These are phyloP conservation scores for Talaromyces sp. DNA, from an alignment of 2,329 filamentous ascomycete genomes.

Conservation along the genomic window DNA sequence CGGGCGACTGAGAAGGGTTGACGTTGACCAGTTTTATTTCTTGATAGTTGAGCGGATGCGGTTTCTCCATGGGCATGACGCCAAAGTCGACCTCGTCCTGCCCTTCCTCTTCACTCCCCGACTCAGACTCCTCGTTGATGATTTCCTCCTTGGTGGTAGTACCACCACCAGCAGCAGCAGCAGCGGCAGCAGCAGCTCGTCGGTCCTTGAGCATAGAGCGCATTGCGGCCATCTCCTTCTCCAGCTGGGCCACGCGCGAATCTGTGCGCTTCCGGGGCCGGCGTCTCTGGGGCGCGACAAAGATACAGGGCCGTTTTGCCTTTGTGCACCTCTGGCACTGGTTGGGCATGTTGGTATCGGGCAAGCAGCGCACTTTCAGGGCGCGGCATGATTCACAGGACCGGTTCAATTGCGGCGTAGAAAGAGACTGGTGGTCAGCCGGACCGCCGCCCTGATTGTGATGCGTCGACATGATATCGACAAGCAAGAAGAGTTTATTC, in stretches of 20 bases:
- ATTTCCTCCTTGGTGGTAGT: slow-evolving; percentile 23
- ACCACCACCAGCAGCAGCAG: background rate
- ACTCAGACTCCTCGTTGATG: slow-evolving; percentile 23
- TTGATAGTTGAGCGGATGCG: slow-evolving; percentile 19
- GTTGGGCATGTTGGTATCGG: slow-evolving; percentile 25
- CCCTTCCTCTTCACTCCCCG: slow-evolving; percentile 20
- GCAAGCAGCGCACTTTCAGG: slow-evolving; percentile 34
- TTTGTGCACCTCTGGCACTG: slow-evolving; percentile 34
- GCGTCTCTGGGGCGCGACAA: slow-evolving; percentile 32
- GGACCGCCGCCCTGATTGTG: slow-evolving; percentile 19
- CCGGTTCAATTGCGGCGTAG: slow-evolving; percentile 28
- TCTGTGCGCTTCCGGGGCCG: slow-evolving; percentile 34
- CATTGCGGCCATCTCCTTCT: slow-evolving; percentile 35
- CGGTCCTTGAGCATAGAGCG: slow-evolving; percentile 29
- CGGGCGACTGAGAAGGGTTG: slow-evolving; percentile 19
- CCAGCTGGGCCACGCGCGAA: slow-evolving; percentile 32
- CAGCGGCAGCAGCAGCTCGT: slow-evolving; percentile 22
- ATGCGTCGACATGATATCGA: slow-evolving; percentile 21
- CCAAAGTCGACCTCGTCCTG: slow-evolving; percentile 21
- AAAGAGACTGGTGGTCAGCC: slow-evolving; percentile 17
- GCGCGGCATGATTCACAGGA: slow-evolving; percentile 35
- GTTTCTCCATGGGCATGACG: slow-evolving; percentile 16
- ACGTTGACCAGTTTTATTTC: background rate
- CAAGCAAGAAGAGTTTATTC: background rate
- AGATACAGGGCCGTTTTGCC: slow-evolving; percentile 29